Evolutionary conservation across 495 filamentous ascomycete genomes (phyloP), one percentile per base, ranked within the genome.

Genomic region (Astrocystis sublimbata): DNA sequence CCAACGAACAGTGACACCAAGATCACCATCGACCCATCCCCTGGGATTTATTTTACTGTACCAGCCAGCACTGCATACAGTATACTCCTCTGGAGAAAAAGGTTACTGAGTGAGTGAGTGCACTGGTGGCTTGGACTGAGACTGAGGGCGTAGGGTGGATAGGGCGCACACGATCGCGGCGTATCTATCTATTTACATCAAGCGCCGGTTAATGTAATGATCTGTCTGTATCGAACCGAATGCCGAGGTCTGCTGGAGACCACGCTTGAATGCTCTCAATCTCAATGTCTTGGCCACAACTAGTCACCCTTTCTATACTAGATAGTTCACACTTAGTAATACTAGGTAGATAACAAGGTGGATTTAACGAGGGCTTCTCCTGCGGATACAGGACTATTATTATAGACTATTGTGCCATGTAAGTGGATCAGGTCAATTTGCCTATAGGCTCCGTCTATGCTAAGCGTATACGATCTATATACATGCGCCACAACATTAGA

Each of bases 261-360:
- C 26, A 17, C 30, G 46, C 46, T 15, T 49, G 46, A 49, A 49
- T 49, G 49, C 35, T 36, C 35, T 52, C 49, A 33, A 52, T 52
- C 26, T 35, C 30, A 26, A 4, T 21, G 30, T 35, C 49, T 52
- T 52, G 49, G 49, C 49, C 21, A 35, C 35, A 52, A 35, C 49
- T 52, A 52, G 49, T 52, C 17, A 30, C 49, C 19, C 49, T 49
- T 49, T 26, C 46, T 49, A 49, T 49, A 49, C 46, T 17, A 17
- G 36, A 23, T 12, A n/a, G 9, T 30, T 47, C 7, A 19, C 46
- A 31, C 30, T 21, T n/a, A n/a, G n/a, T n/a, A 52, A 35, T 52
- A 19, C 6, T n/a, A 19, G 7, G 6, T 46, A 15, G 21, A 46
- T 47, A 24, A 47, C 45, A 30, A n/a, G 45, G 45, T 47, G 45